Evolutionary conservation across 495 filamentous ascomycete genomes (phyloP).

Genomic region (Penicillium robsamsonii): DNA sequence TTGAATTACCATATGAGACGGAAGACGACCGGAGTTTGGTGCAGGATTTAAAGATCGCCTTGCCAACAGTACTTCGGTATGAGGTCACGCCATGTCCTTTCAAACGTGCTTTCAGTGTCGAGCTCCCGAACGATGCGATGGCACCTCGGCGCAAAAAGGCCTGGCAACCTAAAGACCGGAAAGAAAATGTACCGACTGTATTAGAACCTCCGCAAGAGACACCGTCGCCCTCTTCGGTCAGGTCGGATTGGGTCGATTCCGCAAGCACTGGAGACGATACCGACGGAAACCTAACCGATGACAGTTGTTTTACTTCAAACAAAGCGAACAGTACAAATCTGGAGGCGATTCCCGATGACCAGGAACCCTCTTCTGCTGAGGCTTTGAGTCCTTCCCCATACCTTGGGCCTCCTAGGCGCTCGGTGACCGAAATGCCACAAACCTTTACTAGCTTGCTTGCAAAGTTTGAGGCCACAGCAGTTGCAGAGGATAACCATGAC

Average conservation of each 20-base stretch:
- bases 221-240: constrained; percentile 10
- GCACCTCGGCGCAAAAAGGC: constrained; percentile 65
- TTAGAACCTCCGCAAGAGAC: constrained; percentile 4
- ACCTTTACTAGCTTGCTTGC: constrained; percentile 46
- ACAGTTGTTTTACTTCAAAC: constrained; percentile 30
- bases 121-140: constrained; percentile 66
- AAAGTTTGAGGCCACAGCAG: constrained; percentile 42
- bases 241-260: constrained; percentile 25
- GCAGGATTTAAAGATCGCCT: constrained; percentile 63
- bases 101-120: constrained; percentile 68
- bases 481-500: constrained; percentile 29
- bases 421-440: constrained; percentile 41
- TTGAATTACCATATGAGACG: constrained; percentile 69
- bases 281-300: constrained; percentile 42
- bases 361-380: constrained; percentile 20
- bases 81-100: constrained; percentile 89
- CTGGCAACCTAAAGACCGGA: constrained; percentile 64
- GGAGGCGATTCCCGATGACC: constrained; percentile 29
- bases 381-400: constrained; percentile 18
- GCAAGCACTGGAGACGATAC: constrained; percentile 39
- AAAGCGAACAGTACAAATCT: constrained; percentile 28
- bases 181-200: constrained; percentile 34
- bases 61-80: constrained; percentile 71
- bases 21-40: constrained; percentile 59
- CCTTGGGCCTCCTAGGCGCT: constrained; percentile 20